Evolutionary conservation across 768 basidiomycete genomes (phyloP), one percentile per base, ranked within the genome.

Genomic region (Boletus pseudopeckii): DNA sequence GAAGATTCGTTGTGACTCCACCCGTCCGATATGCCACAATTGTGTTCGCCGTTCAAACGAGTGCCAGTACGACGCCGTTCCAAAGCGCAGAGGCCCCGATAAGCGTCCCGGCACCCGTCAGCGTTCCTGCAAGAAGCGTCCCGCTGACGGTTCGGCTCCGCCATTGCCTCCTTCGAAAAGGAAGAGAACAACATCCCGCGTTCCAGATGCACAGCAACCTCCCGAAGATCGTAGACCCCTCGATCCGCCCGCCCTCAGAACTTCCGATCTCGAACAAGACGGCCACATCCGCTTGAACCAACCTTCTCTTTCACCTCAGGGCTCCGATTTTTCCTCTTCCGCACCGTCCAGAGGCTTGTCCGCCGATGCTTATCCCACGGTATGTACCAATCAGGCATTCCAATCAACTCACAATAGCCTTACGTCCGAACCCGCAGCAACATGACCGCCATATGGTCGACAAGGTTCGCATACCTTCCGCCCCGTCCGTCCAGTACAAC

Each of bases 1-100:
- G 69, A 92, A 92, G 78, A 90, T 91, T 63, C 83, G 86, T 55
- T 92, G 90, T 75, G 90, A 91, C 70, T 91, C 89, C 53, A 86
- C 83, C 33, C 78, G 89, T 66, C 90, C 90, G 59, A 76, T 79
- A 52, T 92, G 90, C 76, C 81, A 85, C 75, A 92, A 92, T 72
- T 91, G 90, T 71, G 76, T 80, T 71, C 84, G 88, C 66, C 78
- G 90, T 64, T 81, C 81, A 60, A 88, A 89, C 70, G 77, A 78
- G 50, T 92, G 90, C 71, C 79, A 85, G 72, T 92, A 91, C 71
- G 90, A 92, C 67, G 74, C 81, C 28, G 85, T 80, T 51, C 89
- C 89, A 62, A 90, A 88, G 72, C 84, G 90, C 56, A 80, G 90
- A 56, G 90, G 90, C 3, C 90, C 90, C 57, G 90, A 92, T 79